Conservation (phyloP, 2,329 filamentous ascomycete genomes). For the Ascochyta viciae-villosae region DNA sequence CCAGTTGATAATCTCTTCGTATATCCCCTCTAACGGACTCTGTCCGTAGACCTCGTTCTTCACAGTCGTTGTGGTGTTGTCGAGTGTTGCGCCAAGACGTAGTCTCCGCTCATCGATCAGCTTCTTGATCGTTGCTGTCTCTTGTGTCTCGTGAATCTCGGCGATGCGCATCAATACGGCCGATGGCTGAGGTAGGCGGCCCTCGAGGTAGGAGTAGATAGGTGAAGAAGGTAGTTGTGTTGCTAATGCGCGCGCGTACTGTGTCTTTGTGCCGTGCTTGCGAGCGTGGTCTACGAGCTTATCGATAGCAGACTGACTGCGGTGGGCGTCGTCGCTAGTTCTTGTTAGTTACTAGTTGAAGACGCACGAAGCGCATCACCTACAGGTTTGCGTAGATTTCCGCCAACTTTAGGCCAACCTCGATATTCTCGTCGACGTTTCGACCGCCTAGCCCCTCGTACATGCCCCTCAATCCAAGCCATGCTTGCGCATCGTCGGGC, state of each 20-base stretch:
- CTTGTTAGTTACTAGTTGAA: slow-evolving; percentile 14
- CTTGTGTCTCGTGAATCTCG: slow-evolving; percentile 82
- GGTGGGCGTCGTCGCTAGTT: slow-evolving; percentile 62
- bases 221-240: slow-evolving; percentile 80
- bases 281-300: slow-evolving; percentile 80
- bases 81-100: slow-evolving; percentile 81
- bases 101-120: slow-evolving; percentile 90
- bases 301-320: slow-evolving; percentile 71
- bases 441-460: slow-evolving; percentile 78
- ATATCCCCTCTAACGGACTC: slow-evolving; percentile 81
- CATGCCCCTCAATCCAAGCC: slow-evolving; percentile 86
- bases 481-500: slow-evolving; percentile 79
- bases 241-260: slow-evolving; percentile 78
- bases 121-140: slow-evolving; percentile 87
- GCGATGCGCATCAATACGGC: slow-evolving; percentile 83
- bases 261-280: slow-evolving; percentile 71
- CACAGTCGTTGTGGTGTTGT: slow-evolving; percentile 84
- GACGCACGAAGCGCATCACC: neutral
- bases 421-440: slow-evolving; percentile 76
- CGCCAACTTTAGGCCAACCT: slow-evolving; percentile 75
- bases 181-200: slow-evolving; percentile 78
- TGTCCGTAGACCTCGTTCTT: slow-evolving; percentile 81
- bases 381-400: slow-evolving; percentile 68
- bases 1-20: slow-evolving; percentile 88
- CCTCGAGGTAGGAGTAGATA: slow-evolving; percentile 83